Percentiles rank a stretch among this genome's conserved stretches.
These are phyloP conservation scores for Ganoderma sp. DNA, from an alignment of 1,284 basidiomycete genomes.

Conservation along the genomic window DNA sequence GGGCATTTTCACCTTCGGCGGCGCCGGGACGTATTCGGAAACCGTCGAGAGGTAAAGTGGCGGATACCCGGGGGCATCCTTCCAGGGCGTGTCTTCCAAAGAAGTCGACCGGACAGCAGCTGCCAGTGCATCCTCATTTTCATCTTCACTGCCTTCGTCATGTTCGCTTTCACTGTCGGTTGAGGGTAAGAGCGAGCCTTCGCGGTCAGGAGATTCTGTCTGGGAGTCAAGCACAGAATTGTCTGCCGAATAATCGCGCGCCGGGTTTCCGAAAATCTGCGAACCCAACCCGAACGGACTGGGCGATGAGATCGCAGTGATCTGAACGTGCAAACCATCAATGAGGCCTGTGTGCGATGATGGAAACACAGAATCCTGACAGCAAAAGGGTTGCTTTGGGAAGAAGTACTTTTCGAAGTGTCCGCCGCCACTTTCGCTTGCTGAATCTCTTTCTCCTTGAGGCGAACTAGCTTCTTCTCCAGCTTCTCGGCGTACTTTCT, in stretches of 20 bases:
- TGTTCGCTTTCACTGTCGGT: conserved; percentile 29
- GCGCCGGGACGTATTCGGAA: conserved; percentile 69
- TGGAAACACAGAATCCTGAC: conserved; percentile 47
- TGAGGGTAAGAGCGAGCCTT: conserved; percentile 15
- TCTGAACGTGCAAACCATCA: conserved; percentile 18
- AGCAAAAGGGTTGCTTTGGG: conserved; percentile 70
- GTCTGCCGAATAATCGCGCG: conserved; percentile 23
- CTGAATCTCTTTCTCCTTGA: conserved; percentile 47
- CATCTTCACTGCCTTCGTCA: conserved; percentile 41
- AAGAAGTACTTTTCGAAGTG: conserved; percentile 39
- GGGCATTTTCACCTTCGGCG: conserved; percentile 54
- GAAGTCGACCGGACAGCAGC: conserved; percentile 62
- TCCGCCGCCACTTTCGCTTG: conserved; percentile 41
- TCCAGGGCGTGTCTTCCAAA: conserved; percentile 69
- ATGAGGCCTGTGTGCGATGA: conserved; percentile 2
- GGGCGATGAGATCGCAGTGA: conserved; percentile 36
- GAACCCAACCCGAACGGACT: conserved; percentile 61
- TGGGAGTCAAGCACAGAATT: conserved; percentile 22
- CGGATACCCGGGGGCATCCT: conserved; percentile 63
- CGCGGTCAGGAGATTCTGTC: conserved; percentile 22
- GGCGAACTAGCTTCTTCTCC: conserved; percentile 47
- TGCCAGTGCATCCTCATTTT: conserved; percentile 52
- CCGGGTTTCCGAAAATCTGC: conserved; percentile 61
- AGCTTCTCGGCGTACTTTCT: conserved; percentile 74
- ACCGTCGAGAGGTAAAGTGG: conserved; percentile 74